These are phyloP conservation scores for Candida lessepsii DNA, from an alignment of 805 yeast species.

Conservation along the genomic window DNA sequence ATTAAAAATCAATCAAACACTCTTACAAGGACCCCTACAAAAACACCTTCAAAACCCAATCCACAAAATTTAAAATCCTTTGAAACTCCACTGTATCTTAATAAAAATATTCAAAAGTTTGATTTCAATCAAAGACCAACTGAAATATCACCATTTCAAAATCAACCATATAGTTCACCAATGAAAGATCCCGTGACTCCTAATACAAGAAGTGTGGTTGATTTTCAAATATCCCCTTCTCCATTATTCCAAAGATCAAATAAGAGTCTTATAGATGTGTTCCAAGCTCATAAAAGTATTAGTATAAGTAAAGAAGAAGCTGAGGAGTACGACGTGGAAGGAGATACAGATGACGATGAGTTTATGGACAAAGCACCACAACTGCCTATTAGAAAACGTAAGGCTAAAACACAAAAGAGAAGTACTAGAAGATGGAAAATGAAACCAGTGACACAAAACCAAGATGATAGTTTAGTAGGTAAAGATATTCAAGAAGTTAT, in stretches of 20 bases:
- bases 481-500: constrained; percentile 45
- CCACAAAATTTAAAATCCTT: neutral
- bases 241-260: constrained; percentile 7
- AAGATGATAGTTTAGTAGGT: constrained; percentile 29
- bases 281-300: constrained; percentile 44
- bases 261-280: constrained; percentile 42
- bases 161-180: constrained; percentile 6
- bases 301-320: constrained; percentile 13
- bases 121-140: constrained; percentile 6
- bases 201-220: constrained; percentile 12
- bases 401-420: constrained; percentile 49
- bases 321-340: constrained; percentile 13
- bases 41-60: constrained; percentile 1
- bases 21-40: too few species aligned
- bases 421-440: constrained; percentile 52
- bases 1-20: too few species aligned
- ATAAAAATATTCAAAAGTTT: constrained; percentile 15
- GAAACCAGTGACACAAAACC: constrained; percentile 33
- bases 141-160: constrained; percentile 8
- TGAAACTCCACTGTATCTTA: constrained; percentile 27
- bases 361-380: neutral
- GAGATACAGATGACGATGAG: constrained; percentile 10
- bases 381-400: constrained; percentile 16
- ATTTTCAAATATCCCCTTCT: constrained; percentile 45
- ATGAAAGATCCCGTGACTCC: constrained; percentile 3